Base-by-base conservation (phyloP, 1,139 yeast species). In the Debaryomyces psychrophilus region DNA sequence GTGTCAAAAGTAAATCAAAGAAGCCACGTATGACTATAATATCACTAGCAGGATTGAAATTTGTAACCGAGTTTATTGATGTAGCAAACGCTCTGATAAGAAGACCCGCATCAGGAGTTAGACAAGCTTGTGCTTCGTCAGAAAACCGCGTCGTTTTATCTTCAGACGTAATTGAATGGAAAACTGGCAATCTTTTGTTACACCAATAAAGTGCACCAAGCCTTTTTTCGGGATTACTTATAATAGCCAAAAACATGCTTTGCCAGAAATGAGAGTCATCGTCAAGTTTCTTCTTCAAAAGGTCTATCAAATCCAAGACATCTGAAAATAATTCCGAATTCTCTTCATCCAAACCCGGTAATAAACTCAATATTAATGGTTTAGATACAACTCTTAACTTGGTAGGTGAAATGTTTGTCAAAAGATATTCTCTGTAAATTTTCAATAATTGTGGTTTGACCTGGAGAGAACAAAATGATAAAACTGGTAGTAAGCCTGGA, bases 271-370 rank as follows among this genome's bases (percentile, higher is more conserved):
- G 82, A 1, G 83, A 64, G 57, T 89, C 90, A 58, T 90, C 85
- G 35, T 72, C 70, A 27, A 90, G 62, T 42, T 81, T 80, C n/a
- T 52, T 55, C 54, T 83, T 82, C 56, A 90, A 74, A 2, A 69
- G 63, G 44, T 85, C 92, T 44, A 93, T 69, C 35, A 92, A 61
- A 1, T 69, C 69, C 47, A 90, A 55, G 1, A 83, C 79, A 3
- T 83, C 79, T 12, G 72, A 74, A 60, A 87, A 92, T 28, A 85
- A 82, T 59, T 93, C 99, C 17, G 93, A 84, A 39, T 90, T 81
- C 54, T 90, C 97, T 56, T 93, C 98, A 55, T 93, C 99, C 41
- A 95, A 76, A 0, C 97, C 97, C 0, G 97, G 90, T 9, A 93
- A 66, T 34, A 92, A 71, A 52, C 95, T 81, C 42, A 90, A 72